These are phyloP conservation scores for Wolfiporia cocos DNA, from an alignment of 1,284 basidiomycete genomes.

Conservation along the genomic window DNA sequence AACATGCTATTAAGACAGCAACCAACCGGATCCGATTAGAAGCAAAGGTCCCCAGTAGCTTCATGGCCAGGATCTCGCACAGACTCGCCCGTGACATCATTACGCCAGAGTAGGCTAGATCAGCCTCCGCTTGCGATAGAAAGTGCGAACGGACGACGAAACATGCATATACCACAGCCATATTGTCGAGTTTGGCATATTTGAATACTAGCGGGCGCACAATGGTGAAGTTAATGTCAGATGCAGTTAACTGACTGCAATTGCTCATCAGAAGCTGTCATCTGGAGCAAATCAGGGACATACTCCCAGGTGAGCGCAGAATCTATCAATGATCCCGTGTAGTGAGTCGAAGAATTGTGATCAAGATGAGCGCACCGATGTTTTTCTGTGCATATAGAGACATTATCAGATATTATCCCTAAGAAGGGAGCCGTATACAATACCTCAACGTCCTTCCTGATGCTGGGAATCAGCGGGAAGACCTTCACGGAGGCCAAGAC, in stretches of 20 bases:
- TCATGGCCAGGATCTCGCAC: slow-evolving; percentile 82
- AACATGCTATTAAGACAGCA: slow-evolving; percentile 69
- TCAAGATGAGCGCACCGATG: slow-evolving; percentile 22
- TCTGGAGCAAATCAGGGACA: slow-evolving; percentile 4
- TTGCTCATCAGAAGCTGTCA: neutral
- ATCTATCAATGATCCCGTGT: slow-evolving; percentile 37
- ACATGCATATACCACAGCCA: slow-evolving; percentile 69
- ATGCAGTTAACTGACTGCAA: slow-evolving; percentile 67
- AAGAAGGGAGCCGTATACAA: too few species aligned
- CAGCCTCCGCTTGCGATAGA: slow-evolving; percentile 43
- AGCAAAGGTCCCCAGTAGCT: slow-evolving; percentile 72
- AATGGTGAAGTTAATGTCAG: slow-evolving; percentile 80
- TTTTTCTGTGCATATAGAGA: slow-evolving; percentile 36
- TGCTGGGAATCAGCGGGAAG: slow-evolving; percentile 66
- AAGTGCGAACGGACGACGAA: slow-evolving; percentile 62
- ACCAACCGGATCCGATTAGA: slow-evolving; percentile 69
- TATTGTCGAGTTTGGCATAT: slow-evolving; percentile 70
- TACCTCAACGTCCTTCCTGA: slow-evolving; percentile 66
- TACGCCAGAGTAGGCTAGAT: slow-evolving; percentile 73
- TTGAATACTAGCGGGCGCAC: slow-evolving; percentile 77
- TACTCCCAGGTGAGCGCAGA: slow-evolving; percentile 78
- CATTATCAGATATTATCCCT: slow-evolving; percentile 26
- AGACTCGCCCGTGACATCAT: slow-evolving; percentile 67
- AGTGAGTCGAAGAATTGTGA: neutral
- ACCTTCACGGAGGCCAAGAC: slow-evolving; percentile 58